Base-by-base conservation (phyloP, 306 rosid genomes). In the Quercus variabilis region DNA sequence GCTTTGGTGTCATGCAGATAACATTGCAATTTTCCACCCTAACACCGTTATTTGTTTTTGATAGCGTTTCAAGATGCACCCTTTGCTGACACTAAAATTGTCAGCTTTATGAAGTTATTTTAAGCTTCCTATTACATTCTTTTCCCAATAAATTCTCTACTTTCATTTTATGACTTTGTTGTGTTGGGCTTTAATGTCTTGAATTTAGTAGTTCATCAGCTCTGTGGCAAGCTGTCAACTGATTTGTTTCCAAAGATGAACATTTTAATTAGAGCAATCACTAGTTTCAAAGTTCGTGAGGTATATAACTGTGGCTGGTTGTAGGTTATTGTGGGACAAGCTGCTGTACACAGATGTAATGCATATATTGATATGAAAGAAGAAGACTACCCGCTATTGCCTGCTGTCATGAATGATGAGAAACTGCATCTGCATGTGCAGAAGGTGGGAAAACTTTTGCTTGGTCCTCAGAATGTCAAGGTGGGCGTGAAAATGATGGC, bases 261-360 rank as follows among this genome's bases (percentile, higher is more conserved):
- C 43, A 28, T 14, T 55, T 8, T 51, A 46, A 0, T 8, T 38
- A 59, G 55, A 21, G 56, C 55, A 55, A 41, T 41, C 19, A 18
- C 1, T 41, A 21, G 54, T 54, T 76, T 58, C 28, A 30, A 46
- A 67, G 51, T 67, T 64, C 46, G 68, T 21, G 56, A 35, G 64
- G 74, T 41, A 41, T 41, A 41, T 41, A 41, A 41, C 46, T 49
- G 60, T 6, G 54, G 71, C 13, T 33, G 58, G 64, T 57, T 85
- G 83, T 83, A 90, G 94, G 89, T 90, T 62, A 85, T 92, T 78
- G 89, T 89, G 83, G 86, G 80, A 21, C 97, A 92, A 51, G 97
- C 94, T 83, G 79, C 81, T 2, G 94, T 84, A 52, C 91, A 90
- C 75, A 81, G 90, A 88, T 92, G 91, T 28, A 83, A 46, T 17